Conservation (phyloP, 2,329 filamentous ascomycete species). For the Zalaria obscura region DNA sequence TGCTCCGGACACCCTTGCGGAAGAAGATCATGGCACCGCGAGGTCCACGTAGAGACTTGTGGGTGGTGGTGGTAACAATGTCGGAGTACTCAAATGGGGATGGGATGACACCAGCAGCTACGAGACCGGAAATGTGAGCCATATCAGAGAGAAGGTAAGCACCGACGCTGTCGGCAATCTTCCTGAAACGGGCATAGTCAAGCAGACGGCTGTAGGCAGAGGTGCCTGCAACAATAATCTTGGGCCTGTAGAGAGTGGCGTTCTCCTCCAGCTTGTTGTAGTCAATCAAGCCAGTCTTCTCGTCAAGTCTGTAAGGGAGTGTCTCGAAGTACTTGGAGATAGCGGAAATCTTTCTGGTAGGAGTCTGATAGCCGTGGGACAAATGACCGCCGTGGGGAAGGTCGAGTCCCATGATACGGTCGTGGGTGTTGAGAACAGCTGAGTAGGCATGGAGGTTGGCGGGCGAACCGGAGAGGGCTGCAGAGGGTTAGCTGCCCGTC, state of each 20-base stretch:
- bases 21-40: constrained; percentile 99
- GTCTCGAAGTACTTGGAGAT: constrained; percentile 99
- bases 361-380: constrained; percentile 94
- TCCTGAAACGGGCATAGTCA: constrained; percentile 90
- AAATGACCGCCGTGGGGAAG: constrained; percentile 92
- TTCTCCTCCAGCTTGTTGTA: constrained; percentile 88
- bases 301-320: constrained; percentile 83
- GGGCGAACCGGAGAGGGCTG: constrained; percentile 56
- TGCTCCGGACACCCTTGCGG: constrained; percentile 87
- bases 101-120: constrained; percentile 84
- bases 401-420: constrained; percentile 92
- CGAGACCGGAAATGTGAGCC: constrained; percentile 95
- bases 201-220: constrained; percentile 97
- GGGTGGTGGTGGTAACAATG: constrained; percentile 94
- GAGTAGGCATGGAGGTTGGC: constrained; percentile 79
- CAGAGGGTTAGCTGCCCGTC: constrained; percentile 3
- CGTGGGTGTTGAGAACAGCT: constrained; percentile 80
- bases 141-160: constrained; percentile 96
- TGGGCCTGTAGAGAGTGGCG: constrained; percentile 83
- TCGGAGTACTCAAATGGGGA: constrained; percentile 88
- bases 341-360: constrained; percentile 70
- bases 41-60: constrained; percentile 96
- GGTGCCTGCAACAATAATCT: constrained; percentile 90
- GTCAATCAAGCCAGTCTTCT: constrained; percentile 89
- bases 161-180: constrained; percentile 85